Conservation (phyloP, 495 filamentous ascomycete species). For the Neurospora discreta region DNA sequence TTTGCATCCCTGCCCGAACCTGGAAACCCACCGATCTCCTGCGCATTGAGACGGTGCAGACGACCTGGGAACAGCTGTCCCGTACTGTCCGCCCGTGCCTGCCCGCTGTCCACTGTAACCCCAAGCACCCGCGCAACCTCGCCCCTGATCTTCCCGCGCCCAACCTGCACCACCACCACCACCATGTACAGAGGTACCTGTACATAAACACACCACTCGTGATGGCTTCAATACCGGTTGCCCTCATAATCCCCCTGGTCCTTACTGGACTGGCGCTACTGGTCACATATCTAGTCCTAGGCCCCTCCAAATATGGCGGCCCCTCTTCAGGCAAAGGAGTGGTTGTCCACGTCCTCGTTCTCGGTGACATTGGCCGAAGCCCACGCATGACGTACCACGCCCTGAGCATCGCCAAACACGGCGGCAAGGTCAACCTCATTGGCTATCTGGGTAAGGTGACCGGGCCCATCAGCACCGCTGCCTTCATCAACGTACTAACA, state of each 20-base stretch:
- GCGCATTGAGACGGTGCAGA: background rate
- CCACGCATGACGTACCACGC: slow-evolving; percentile 99
- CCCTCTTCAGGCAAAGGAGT: slow-evolving; percentile 10
- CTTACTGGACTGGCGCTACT: background rate
- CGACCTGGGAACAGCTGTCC: background rate
- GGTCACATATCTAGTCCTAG: background rate
- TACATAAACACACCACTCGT: background rate
- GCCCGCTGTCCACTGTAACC: background rate
- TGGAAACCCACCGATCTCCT: background rate
- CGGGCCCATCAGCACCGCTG: background rate
- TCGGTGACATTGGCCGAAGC: slow-evolving; percentile 94
- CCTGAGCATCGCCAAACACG: slow-evolving; percentile 77
- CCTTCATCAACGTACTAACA: slow-evolving; percentile 13
- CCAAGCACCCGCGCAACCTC: background rate
- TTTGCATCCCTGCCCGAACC: background rate
- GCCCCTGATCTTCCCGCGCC: background rate
- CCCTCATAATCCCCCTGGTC: background rate
- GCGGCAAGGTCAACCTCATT: slow-evolving; percentile 70
- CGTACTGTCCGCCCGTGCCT: background rate
- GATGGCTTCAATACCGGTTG: background rate
- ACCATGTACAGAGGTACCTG: background rate
- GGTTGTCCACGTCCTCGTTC: slow-evolving; percentile 72
- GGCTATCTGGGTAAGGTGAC: slow-evolving; percentile 63
- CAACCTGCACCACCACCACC: background rate
- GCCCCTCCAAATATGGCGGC: slow-evolving; percentile 12